A percentile compares a stretch with the other conserved stretches of the same genome.
These are phyloP conservation scores for Kurtzmaniella quercitrusa DNA, from an alignment of 1,139 yeast genomes.

Conservation along the genomic window DNA sequence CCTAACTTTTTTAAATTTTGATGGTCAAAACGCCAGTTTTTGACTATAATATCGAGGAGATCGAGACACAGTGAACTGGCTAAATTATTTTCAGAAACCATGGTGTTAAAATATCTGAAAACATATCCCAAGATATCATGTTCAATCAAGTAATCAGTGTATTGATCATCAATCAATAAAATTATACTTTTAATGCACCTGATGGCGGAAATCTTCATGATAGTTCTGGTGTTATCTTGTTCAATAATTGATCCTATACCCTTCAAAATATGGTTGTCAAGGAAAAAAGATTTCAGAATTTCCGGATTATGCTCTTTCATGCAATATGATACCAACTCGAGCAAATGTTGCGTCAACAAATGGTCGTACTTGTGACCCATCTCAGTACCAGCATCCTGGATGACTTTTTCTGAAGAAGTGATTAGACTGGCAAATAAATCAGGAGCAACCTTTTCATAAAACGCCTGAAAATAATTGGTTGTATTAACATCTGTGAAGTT, in stretches of 20 bases:
- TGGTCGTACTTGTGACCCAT: constrained; percentile 29
- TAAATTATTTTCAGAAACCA: constrained; percentile 54
- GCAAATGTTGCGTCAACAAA: constrained; percentile 56
- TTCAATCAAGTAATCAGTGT: constrained; percentile 54
- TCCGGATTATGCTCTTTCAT: constrained; percentile 56
- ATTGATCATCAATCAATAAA: constrained; percentile 56
- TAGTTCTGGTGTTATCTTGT: constrained; percentile 30
- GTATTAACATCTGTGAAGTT: constrained; percentile 41
- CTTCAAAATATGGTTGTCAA: constrained; percentile 49
- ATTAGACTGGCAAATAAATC: constrained; percentile 51
- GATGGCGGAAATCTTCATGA: constrained; percentile 61
- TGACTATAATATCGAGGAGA: constrained; percentile 52
- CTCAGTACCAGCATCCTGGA: constrained; percentile 6
- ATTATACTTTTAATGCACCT: constrained; percentile 61
- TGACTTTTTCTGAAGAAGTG: constrained; percentile 9
- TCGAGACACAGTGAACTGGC: constrained; percentile 77
- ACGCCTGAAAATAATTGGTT: constrained; percentile 52
- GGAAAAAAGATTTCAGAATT: constrained; percentile 56
- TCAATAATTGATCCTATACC: constrained; percentile 50
- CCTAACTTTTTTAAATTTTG: constrained; percentile 46
- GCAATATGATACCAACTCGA: constrained; percentile 68
- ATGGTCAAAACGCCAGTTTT: constrained; percentile 25
- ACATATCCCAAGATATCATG: constrained; percentile 50
- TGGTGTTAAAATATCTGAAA: constrained; percentile 48
- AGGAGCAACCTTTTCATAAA: constrained; percentile 62